phyloP scores from a whole-genome alignment of 2,329 filamentous ascomycete genomes.

The Fusarium metavorans region DNA sequence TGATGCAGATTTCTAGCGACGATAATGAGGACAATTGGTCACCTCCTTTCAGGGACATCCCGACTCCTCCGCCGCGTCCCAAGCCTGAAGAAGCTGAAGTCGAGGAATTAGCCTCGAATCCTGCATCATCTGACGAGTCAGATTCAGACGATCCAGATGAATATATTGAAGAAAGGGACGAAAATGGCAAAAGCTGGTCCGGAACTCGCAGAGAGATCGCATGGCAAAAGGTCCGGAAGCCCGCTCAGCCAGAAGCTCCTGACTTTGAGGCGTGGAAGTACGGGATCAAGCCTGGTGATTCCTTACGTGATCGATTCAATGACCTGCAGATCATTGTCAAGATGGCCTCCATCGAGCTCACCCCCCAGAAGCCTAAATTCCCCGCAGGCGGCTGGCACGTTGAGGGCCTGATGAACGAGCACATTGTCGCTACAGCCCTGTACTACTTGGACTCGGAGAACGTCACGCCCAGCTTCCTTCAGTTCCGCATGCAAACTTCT shows the following conservation, averaged over 20 bases:
- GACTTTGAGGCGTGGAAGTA: conserved; percentile 53
- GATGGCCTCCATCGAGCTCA: conserved; percentile 52
- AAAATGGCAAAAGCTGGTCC: background rate
- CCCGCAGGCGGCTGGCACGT: conserved; percentile 39
- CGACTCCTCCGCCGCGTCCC: background rate
- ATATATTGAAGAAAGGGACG: conserved; percentile 30
- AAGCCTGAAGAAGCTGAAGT: background rate
- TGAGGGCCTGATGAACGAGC: conserved; percentile 46
- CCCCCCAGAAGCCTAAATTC: conserved; percentile 37
- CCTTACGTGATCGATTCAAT: conserved; percentile 14
- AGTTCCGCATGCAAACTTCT: conserved; percentile 36
- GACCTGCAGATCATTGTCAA: conserved; percentile 71
- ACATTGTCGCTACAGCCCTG: conserved; percentile 44
- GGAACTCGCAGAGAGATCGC: background rate
- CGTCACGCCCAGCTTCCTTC: conserved; percentile 27
- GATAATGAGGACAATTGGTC: conserved; percentile 24
- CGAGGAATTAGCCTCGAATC: background rate
- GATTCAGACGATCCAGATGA: conserved; percentile 4
- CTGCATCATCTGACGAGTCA: background rate
- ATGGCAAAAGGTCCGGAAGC: conserved; percentile 28
- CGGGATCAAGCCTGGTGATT: conserved; percentile 5
- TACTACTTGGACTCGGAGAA: conserved; percentile 44
- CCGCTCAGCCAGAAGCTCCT: conserved; percentile 25
- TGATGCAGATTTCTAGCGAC: conserved; percentile 19
- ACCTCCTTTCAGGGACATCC: background rate